Evolutionary conservation across 2,329 filamentous ascomycete species (phyloP).

Genomic region (Fonsecaea pedrosoi): DNA sequence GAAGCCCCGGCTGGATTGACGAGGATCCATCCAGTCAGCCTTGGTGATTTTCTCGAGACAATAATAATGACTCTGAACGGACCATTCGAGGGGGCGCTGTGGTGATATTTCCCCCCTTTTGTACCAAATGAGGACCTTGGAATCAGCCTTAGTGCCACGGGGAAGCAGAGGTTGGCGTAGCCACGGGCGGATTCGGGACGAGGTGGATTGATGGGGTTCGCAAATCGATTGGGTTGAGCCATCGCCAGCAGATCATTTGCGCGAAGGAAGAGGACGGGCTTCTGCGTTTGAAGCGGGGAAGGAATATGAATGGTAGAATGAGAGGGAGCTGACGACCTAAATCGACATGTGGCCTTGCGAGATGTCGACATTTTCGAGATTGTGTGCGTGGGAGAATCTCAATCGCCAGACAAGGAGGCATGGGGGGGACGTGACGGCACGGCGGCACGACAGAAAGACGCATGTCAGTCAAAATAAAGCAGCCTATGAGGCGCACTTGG

Average conservation of each 20-base stretch:
- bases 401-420: neutral
- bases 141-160: constrained; percentile 5
- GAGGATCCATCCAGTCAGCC: constrained; percentile 2
- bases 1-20: neutral
- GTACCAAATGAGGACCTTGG: constrained; percentile 1
- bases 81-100: neutral
- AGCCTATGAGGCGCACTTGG: constrained; percentile 14
- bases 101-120: neutral
- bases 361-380: neutral
- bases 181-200: constrained; percentile 3
- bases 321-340: neutral
- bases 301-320: neutral
- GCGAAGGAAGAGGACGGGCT: neutral
- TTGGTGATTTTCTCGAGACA: constrained; percentile 1
- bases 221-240: neutral
- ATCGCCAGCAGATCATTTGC: neutral
- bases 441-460: constrained; percentile 15
- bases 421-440: neutral
- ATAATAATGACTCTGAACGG: neutral
- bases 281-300: neutral
- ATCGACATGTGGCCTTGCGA: neutral
- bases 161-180: neutral
- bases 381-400: constrained; percentile 6
- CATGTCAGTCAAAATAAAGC: constrained; percentile 16
- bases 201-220: neutral